Conservation (phyloP, 176 grass and related monocot species). For the Eleusine coracana region DNA sequence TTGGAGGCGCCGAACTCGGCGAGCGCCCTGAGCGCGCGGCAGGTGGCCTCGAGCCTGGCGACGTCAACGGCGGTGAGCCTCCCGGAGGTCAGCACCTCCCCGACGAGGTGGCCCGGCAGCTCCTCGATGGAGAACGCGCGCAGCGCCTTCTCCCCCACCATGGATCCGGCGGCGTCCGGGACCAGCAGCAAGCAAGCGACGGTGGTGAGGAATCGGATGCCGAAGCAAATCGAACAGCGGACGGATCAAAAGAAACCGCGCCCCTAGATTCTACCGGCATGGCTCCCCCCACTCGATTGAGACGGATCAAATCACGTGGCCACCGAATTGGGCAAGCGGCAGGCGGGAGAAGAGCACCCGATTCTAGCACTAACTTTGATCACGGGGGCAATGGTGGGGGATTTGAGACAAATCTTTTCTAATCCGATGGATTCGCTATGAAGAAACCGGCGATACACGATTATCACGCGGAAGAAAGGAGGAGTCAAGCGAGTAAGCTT, state of each 20-base stretch:
- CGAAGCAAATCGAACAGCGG: slow-evolving; percentile 12
- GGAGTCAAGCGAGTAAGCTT: too few relatives aligned
- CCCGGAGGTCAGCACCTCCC: slow-evolving; percentile 80
- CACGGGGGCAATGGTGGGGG: too few relatives aligned
- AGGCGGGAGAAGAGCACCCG: not conserved
- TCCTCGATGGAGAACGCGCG: slow-evolving; percentile 77
- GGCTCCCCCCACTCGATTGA: not conserved
- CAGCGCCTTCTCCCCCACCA: slow-evolving; percentile 59
- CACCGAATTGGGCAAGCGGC: not conserved
- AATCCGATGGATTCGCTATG: too few relatives aligned
- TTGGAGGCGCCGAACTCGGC: slow-evolving; percentile 79
- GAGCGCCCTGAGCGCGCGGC: slow-evolving; percentile 69
- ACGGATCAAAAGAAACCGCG: not conserved
- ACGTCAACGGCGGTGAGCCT: slow-evolving; percentile 67
- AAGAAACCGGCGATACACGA: too few relatives aligned
- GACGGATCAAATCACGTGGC: not conserved
- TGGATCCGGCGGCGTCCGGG: slow-evolving; percentile 35
- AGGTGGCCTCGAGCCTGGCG: slow-evolving; percentile 75
- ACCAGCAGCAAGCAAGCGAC: not conserved
- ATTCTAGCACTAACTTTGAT: not conserved
- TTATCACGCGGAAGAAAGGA: too few relatives aligned
- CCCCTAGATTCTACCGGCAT: not conserved
- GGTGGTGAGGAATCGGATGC: too few relatives aligned
- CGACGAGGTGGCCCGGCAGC: slow-evolving; percentile 76
- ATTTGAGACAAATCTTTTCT: too few relatives aligned